phyloP scores from a whole-genome alignment of 192 early-diverging fungal species.

The Jimgerdemannia flammicorona region DNA sequence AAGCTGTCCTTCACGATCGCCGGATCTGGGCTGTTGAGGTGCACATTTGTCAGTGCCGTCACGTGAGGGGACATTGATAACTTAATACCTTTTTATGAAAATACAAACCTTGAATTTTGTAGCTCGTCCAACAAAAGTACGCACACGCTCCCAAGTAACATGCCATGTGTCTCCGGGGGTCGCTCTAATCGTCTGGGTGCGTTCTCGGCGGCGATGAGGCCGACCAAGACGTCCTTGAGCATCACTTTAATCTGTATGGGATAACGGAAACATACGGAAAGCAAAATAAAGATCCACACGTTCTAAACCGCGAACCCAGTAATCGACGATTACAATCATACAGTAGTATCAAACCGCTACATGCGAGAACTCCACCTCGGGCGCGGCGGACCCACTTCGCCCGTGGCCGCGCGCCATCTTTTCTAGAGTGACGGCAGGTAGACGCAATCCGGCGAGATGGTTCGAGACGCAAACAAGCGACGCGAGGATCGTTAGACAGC shows the following conservation, averaged over 20 bases:
- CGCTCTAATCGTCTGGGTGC: slow-evolving; percentile 8
- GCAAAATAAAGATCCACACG: background rate
- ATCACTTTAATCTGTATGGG: slow-evolving; percentile 21
- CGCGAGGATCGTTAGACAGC: slow-evolving; percentile 42
- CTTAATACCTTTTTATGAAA: background rate
- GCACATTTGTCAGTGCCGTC: background rate
- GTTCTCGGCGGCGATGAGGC: slow-evolving; percentile 18
- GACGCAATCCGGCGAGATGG: slow-evolving; percentile 15
- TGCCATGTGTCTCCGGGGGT: slow-evolving; percentile 33
- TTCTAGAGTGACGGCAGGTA: background rate
- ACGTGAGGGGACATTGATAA: background rate
- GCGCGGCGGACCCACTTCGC: background rate
- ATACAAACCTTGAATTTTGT: slow-evolving; percentile 16
- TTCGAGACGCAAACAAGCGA: slow-evolving; percentile 32
- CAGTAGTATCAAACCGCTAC: background rate
- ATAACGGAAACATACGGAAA: background rate
- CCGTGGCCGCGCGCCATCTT: background rate
- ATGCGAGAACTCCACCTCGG: slow-evolving; percentile 1
- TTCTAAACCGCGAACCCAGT: background rate
- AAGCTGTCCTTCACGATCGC: slow-evolving; percentile 57
- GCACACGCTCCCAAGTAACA: slow-evolving; percentile 33
- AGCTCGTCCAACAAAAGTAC: slow-evolving; percentile 33
- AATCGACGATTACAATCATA: too few relatives aligned
- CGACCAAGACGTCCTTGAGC: slow-evolving; percentile 27
- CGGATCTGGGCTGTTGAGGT: slow-evolving; percentile 26